These are phyloP conservation scores for Rhododendron williamsianum DNA, from an alignment of 148 eudicot species.

Conservation along the genomic window DNA sequence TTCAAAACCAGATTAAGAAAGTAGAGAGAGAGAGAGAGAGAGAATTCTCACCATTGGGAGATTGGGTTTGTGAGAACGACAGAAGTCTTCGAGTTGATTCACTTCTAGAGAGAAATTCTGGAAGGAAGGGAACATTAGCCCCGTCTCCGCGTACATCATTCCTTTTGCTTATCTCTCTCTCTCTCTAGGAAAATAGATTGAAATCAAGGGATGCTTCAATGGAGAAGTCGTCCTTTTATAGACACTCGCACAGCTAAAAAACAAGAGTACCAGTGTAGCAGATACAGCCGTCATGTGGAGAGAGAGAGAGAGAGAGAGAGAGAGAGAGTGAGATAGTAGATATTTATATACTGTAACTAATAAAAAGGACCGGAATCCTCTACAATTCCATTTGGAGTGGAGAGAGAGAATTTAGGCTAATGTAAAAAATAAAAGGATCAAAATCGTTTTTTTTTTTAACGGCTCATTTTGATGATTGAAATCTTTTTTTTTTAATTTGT, in stretches of 20 bases:
- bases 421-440: too few relatives aligned
- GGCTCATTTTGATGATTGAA: too few relatives aligned
- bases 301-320: background rate
- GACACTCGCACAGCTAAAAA: slow-evolving; percentile 7
- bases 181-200: background rate
- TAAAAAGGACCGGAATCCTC: too few relatives aligned
- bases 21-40: background rate
- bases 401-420: too few relatives aligned
- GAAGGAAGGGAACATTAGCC: slow-evolving; percentile 55
- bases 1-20: background rate
- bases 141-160: slow-evolving; percentile 69
- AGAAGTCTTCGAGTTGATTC: slow-evolving; percentile 56
- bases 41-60: slow-evolving; percentile 40
- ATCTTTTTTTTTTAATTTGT: too few relatives aligned
- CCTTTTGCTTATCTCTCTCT: slow-evolving; percentile 7
- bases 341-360: too few relatives aligned
- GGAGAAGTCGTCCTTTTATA: slow-evolving; percentile 17
- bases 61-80: slow-evolving; percentile 45
- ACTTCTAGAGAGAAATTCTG: slow-evolving; percentile 55
- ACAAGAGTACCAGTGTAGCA: slow-evolving; percentile 21
- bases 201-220: slow-evolving; percentile 6
- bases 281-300: slow-evolving; percentile 15
- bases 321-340: too few relatives aligned
- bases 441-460: too few relatives aligned
- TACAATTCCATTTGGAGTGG: too few relatives aligned